A percentile compares a stretch with the other conserved stretches of the same genome.
Evolutionary conservation across 495 filamentous ascomycete species (phyloP).

Genomic region (Aspergillus funiculosus): DNA sequence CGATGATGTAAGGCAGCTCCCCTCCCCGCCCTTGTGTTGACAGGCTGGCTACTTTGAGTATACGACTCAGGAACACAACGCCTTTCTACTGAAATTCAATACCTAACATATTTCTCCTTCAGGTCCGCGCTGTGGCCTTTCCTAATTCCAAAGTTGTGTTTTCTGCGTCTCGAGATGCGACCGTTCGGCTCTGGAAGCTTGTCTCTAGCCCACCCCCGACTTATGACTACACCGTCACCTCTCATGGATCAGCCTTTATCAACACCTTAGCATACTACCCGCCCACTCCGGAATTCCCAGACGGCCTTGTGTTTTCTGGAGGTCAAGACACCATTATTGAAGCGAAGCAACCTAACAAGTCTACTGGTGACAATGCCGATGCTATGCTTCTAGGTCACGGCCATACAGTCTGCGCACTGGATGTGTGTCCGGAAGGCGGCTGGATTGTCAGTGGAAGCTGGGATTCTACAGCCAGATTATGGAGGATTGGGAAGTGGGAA

Average conservation of each 20-base stretch:
- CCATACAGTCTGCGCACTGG: slow-evolving; percentile 80
- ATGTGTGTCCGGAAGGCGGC: slow-evolving; percentile 61
- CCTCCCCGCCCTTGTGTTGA: slow-evolving; percentile 16
- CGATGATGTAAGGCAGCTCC: slow-evolving; percentile 63
- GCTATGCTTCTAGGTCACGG: slow-evolving; percentile 80
- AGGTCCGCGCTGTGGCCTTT: slow-evolving; percentile 89
- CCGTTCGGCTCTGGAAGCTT: slow-evolving; percentile 80
- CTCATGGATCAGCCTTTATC: slow-evolving; percentile 73
- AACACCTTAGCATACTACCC: slow-evolving; percentile 75
- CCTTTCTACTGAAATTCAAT: neutral
- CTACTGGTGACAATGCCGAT: slow-evolving; percentile 69
- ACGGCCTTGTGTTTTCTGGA: slow-evolving; percentile 80
- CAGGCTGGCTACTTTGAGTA: too few relatives aligned
- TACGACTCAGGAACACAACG: neutral
- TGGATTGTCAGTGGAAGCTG: slow-evolving; percentile 90
- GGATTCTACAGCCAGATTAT: slow-evolving; percentile 80
- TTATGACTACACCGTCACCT: slow-evolving; percentile 70
- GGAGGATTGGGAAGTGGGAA: slow-evolving; percentile 73
- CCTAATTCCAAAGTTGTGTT: slow-evolving; percentile 65
- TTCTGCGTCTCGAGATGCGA: slow-evolving; percentile 86
- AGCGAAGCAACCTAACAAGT: slow-evolving; percentile 62
- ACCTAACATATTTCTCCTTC: too few relatives aligned
- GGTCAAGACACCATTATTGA: slow-evolving; percentile 92
- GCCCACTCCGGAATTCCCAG: slow-evolving; percentile 61
- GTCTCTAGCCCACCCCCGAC: slow-evolving; percentile 57